Conservation (phyloP, 1,284 basidiomycete species). For the Chalciporus sp. region DNA sequence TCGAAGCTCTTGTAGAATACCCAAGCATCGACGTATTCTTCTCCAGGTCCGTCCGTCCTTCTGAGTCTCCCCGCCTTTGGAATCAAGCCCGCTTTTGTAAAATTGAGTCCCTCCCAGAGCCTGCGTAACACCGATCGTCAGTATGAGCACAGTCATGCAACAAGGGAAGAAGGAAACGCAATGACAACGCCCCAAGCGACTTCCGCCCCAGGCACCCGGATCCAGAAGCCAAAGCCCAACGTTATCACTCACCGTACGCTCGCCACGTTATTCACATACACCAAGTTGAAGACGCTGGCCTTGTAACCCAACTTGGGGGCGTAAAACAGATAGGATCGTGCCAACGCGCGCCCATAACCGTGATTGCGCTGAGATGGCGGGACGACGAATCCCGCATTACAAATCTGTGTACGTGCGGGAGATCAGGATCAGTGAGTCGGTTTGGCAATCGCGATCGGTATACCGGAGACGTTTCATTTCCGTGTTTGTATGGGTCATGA, state of each 20-base stretch:
- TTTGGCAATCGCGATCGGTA: not conserved
- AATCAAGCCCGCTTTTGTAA: constrained; percentile 81
- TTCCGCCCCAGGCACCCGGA: not conserved
- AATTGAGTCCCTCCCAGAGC: constrained; percentile 87
- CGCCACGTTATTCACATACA: constrained; percentile 82
- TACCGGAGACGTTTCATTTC: not conserved
- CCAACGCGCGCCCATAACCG: constrained; percentile 76
- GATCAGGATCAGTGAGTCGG: constrained; percentile 13
- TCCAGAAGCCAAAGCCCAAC: not conserved
- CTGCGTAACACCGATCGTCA: constrained; percentile 29
- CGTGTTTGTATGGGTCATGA: not conserved
- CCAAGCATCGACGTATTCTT: constrained; percentile 89
- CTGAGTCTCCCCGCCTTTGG: constrained; percentile 83
- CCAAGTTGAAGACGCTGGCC: constrained; percentile 92
- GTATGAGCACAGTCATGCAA: no score
- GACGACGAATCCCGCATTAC: constrained; percentile 91
- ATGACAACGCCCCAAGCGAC: not conserved
- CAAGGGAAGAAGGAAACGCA: not conserved
- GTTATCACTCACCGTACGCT: constrained; percentile 55
- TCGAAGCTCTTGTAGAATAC: constrained; percentile 83
- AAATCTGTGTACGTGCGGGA: constrained; percentile 55
- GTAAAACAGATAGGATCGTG: constrained; percentile 80
- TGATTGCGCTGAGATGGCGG: constrained; percentile 65
- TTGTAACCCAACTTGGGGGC: constrained; percentile 82
- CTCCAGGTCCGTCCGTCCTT: constrained; percentile 64